Base-by-base conservation (phyloP, 257 asterid genomes). In the Solanum appendiculatum region DNA sequence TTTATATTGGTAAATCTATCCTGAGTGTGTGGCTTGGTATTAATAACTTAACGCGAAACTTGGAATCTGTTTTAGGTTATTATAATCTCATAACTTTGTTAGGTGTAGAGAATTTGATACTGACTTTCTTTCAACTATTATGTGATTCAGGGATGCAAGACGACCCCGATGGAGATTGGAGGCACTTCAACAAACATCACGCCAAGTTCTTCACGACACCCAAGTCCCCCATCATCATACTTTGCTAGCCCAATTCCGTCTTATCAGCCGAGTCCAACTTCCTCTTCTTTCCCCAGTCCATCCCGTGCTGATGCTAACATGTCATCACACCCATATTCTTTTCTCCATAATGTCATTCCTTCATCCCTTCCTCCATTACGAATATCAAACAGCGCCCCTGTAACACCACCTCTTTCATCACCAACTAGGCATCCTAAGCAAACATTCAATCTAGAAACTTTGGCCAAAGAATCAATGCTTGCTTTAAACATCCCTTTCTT, bases 391-490 rank as follows among this genome's bases (percentile, higher is more conserved):
- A 96, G 99, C 60, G 98, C 98, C 72, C 99, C 99, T 1, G 98
- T 96, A 3, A 96, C 99, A 1, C 99, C 99, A 6, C 99, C 99
- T 0, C 92, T 97, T 60, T 94, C 98, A n/a, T 97, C 99, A 9
- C 99, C 99, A 16, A 95, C 95, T 7, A 91, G 96, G 69, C 90
- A 88, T 33, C 95, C 95, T 23, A 92, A 93, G 83, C 98, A 93
- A 88, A 75, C 31, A 18, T 66, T 86, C 74, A 85, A 75, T 69
- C 29, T 86, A 46, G 90, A 88, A 29, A 58, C 87, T 10, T 77
- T 87, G 21, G 87, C 87, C 27, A 87, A 83, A 27, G 81, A 82
- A 58, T 87, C 90, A 46, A 88, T 88, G 88, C 33, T 86, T 34
- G 90, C 86, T 44, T 36, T 88, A 21, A 88, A 88, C 42, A 54